phyloP scores from a whole-genome alignment of 2,329 filamentous ascomycete species.

The Colletotrichum sp. region DNA sequence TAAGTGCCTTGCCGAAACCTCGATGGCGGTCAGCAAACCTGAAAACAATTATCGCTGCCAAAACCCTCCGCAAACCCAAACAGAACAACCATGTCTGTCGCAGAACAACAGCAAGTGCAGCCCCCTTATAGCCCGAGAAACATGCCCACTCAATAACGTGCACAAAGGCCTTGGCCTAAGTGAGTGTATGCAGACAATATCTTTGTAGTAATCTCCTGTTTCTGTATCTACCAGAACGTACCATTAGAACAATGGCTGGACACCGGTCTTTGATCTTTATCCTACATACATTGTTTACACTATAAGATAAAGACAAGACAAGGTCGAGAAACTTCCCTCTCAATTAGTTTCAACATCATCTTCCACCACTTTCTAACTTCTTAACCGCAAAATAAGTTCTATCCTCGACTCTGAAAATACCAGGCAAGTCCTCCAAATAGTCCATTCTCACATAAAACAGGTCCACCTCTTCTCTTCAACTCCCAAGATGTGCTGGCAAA shows the following conservation, averaged over 20 bases:
- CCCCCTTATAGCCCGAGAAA: background rate
- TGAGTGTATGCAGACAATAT: background rate
- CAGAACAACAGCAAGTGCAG: background rate
- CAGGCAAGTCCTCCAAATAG: background rate
- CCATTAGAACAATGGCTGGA: background rate
- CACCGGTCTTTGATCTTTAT: background rate
- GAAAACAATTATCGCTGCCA: background rate
- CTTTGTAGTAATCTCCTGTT: background rate
- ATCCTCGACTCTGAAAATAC: background rate
- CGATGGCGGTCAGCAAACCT: background rate
- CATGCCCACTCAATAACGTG: background rate
- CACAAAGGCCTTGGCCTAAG: background rate
- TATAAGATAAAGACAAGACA: background rate
- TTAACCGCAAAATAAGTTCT: background rate
- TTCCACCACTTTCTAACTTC: background rate
- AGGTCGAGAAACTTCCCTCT: background rate
- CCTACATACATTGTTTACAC: background rate
- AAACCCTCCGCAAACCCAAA: background rate
- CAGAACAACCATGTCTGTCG: background rate
- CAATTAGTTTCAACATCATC: background rate
- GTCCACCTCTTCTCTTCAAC: background rate
- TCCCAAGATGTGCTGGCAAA: background rate
- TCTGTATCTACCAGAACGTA: background rate
- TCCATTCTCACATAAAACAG: background rate
- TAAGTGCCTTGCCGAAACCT: background rate